These are phyloP conservation scores for Phyllosticta ampelicida DNA, from an alignment of 2,329 filamentous ascomycete species.

Conservation along the genomic window DNA sequence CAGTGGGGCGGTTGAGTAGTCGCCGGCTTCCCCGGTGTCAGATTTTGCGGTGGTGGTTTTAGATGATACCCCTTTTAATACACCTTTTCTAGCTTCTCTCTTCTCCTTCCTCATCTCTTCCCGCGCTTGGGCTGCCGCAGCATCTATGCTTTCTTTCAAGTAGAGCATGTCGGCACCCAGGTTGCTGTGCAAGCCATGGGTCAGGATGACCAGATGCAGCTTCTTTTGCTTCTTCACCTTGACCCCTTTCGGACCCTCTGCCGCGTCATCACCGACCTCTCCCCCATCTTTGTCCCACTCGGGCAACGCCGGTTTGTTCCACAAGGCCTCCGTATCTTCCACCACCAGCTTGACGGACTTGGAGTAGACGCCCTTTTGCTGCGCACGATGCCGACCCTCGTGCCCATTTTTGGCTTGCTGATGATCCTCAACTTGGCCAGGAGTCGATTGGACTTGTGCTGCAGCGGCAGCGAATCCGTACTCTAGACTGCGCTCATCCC, in stretches of 20 bases:
- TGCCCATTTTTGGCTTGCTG: conserved; percentile 51
- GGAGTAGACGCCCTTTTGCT: conserved; percentile 71
- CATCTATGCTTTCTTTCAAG: conserved; percentile 93
- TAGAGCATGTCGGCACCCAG: conserved; percentile 93
- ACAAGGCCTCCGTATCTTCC: conserved; percentile 80
- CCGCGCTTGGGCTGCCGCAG: conserved; percentile 62
- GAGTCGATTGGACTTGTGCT: conserved; percentile 36
- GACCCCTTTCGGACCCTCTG: conserved; percentile 10
- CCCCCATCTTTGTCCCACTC: conserved; percentile 38
- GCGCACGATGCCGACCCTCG: conserved; percentile 47
- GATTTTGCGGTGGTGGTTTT: conserved; percentile 4
- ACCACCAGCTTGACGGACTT: conserved; percentile 66
- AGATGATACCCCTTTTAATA: conserved; percentile 1
- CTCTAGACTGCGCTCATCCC: conserved; percentile 74
- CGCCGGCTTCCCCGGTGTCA: background rate
- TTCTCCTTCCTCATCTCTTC: conserved; percentile 53
- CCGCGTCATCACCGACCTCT: conserved; percentile 9
- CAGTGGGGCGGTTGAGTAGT: conserved; percentile 33
- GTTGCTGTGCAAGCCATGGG: conserved; percentile 93
- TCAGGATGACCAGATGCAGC: conserved; percentile 82
- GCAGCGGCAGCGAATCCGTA: conserved; percentile 48
- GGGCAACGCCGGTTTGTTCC: conserved; percentile 83
- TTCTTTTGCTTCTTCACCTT: conserved; percentile 53
- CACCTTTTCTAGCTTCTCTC: conserved; percentile 19
- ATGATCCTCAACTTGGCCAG: conserved; percentile 67